Evolutionary conservation across 768 basidiomycete species (phyloP).

Genomic region (Tremella fuciformis): DNA sequence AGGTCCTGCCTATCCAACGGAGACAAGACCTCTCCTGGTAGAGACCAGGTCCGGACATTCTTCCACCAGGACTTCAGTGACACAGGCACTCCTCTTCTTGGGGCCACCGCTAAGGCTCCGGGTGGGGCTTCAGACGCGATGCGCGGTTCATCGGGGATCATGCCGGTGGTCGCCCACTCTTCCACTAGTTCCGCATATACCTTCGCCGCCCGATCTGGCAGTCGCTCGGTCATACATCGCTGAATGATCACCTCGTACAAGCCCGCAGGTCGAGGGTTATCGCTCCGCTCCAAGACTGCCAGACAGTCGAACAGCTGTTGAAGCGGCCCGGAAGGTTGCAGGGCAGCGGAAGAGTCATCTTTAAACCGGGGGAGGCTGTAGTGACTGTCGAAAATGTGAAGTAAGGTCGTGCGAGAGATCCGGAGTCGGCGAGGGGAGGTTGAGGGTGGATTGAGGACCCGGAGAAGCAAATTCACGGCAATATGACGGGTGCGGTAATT

Average conservation of each 20-base stretch:
- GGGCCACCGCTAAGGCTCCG: background rate
- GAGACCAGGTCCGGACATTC: conserved; percentile 42
- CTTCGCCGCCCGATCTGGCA: conserved; percentile 42
- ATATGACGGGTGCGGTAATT: background rate
- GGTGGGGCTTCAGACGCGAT: background rate
- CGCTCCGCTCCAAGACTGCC: conserved; percentile 4
- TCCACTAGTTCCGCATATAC: conserved; percentile 51
- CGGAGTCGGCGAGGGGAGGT: background rate
- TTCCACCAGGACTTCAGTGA: conserved; percentile 44
- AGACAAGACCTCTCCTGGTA: conserved; percentile 46
- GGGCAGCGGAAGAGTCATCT: conserved; percentile 5
- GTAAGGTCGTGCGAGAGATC: background rate
- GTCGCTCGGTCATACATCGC: conserved; percentile 28
- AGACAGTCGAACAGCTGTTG: conserved; percentile 6
- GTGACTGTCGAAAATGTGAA: background rate
- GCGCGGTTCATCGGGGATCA: background rate
- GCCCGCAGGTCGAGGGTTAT: conserved; percentile 23
- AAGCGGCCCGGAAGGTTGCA: conserved; percentile 13
- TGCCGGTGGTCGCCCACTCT: conserved; percentile 48
- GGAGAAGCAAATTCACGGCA: background rate
- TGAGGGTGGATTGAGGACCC: background rate
- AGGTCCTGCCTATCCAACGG: conserved; percentile 44
- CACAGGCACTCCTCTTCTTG: background rate
- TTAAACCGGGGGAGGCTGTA: conserved; percentile 10
- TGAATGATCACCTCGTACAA: conserved; percentile 35